phyloP scores from a whole-genome alignment of 257 asterid genomes.

The Leonotis leonurus region DNA sequence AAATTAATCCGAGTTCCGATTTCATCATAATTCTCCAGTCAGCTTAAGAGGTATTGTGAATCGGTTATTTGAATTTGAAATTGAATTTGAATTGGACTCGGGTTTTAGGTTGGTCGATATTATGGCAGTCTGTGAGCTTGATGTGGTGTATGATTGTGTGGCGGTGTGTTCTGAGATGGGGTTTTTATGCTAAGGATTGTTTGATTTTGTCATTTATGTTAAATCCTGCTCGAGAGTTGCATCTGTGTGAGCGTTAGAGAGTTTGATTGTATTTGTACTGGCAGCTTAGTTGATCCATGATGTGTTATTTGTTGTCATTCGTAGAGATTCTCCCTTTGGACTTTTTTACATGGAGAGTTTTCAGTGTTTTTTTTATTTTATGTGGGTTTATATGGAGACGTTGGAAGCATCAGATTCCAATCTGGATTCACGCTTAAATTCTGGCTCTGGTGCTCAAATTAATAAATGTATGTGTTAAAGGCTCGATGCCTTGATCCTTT shows the following conservation, averaged over 20 bases:
- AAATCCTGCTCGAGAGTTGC: not conserved
- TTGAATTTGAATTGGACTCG: not conserved
- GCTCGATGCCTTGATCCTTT: too few relatives aligned
- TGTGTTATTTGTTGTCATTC: not conserved
- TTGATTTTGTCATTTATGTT: not conserved
- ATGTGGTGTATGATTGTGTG: too few relatives aligned
- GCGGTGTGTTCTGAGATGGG: not conserved
- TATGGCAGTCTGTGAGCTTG: too few relatives aligned
- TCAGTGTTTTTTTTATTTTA: not conserved
- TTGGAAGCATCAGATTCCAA: not conserved
- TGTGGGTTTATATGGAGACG: not conserved
- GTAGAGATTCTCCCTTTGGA: too few relatives aligned
- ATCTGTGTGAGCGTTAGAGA: not conserved
- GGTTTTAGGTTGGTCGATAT: not conserved
- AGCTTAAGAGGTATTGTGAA: slow-evolving; percentile 9
- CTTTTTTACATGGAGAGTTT: too few relatives aligned
- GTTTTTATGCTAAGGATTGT: not conserved
- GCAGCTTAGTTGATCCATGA: not conserved
- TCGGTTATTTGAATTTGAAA: not conserved
- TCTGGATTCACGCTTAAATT: not conserved
- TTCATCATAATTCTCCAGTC: not conserved
- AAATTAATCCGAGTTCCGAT: not conserved
- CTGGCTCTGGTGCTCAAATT: too few relatives aligned
- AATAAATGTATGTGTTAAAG: too few relatives aligned
- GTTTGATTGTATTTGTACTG: not conserved